A percentile compares a stretch with the other conserved stretches of the same genome.
Conservation (phyloP, 108 stramenopile species). For the Fistulifera pelliculosa region DNA sequence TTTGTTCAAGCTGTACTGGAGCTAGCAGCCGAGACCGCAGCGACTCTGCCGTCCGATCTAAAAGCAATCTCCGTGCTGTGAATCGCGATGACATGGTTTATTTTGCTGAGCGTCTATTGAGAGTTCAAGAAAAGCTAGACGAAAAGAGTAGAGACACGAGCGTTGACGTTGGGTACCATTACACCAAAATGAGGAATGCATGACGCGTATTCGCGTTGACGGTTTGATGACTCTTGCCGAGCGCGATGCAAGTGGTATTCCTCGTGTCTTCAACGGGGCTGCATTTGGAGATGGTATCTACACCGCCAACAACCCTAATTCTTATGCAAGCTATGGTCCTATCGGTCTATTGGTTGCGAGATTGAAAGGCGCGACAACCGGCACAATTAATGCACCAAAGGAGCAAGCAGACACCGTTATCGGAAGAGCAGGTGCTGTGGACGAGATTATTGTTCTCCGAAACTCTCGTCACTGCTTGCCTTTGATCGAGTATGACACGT, state of each 20-base stretch:
- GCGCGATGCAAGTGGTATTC: constrained; percentile 11
- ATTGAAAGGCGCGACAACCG: constrained; percentile 2
- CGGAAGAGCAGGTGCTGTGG: too few relatives aligned
- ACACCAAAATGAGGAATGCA: constrained; percentile 16
- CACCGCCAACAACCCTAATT: constrained; percentile 19
- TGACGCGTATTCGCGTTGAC: constrained; percentile 15
- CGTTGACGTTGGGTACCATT: constrained; percentile 34
- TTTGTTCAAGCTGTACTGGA: constrained; percentile 2
- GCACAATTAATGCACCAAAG: too few relatives aligned
- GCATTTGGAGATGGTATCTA: constrained; percentile 38
- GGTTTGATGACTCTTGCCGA: constrained; percentile 26
- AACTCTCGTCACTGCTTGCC: too few relatives aligned
- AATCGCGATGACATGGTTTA: constrained; percentile 3
- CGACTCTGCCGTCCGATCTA: background rate
- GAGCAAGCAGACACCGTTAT: too few relatives aligned
- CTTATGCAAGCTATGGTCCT: constrained; percentile 20
- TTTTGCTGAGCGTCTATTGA: constrained; percentile 2
- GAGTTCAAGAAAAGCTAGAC: background rate
- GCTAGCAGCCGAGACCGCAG: background rate
- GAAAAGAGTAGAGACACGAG: background rate
- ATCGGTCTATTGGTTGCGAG: constrained; percentile 11
- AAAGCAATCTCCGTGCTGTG: background rate
- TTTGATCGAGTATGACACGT: too few relatives aligned
- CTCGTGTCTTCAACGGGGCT: constrained; percentile 9
- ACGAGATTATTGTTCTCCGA: too few relatives aligned